Evolutionary conservation across 257 asterid species (phyloP).

Genomic region (Gentiana straminea): DNA sequence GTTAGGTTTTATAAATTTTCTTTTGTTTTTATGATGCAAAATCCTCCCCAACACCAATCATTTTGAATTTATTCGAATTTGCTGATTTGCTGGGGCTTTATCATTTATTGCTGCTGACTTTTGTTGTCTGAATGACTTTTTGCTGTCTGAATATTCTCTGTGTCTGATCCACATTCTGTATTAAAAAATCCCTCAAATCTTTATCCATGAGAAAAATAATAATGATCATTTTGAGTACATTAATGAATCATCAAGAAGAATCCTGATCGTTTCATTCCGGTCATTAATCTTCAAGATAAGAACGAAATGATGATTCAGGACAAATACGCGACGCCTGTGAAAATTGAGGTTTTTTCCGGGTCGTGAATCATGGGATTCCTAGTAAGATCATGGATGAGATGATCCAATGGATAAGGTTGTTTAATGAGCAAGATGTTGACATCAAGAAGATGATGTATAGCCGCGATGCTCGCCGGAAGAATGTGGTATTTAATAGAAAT

Average conservation of each 20-base stretch:
- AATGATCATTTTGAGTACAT: not conserved
- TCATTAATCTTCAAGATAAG: constrained; percentile 26
- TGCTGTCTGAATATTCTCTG: too few relatives aligned
- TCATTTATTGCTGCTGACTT: too few relatives aligned
- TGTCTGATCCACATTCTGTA: too few relatives aligned
- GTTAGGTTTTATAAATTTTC: too few relatives aligned
- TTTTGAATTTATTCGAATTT: too few relatives aligned
- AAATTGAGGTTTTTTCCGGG: constrained; percentile 40
- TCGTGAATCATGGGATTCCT: constrained; percentile 36
- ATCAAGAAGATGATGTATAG: constrained; percentile 8
- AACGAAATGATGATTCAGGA: constrained; percentile 19
- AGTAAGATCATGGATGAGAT: constrained; percentile 13
- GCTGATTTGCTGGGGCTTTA: too few relatives aligned
- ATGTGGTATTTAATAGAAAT: constrained; percentile 2
- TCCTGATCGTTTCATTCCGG: constrained; percentile 22
- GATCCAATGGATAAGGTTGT: constrained; percentile 17
- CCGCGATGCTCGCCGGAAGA: constrained; percentile 18
- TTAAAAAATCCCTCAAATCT: constrained; percentile 20
- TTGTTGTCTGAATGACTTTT: too few relatives aligned
- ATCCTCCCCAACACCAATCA: too few relatives aligned
- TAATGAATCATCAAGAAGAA: too few relatives aligned
- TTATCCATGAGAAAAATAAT: constrained; percentile 3
- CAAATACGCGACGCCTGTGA: constrained; percentile 30
- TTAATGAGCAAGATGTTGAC: constrained; percentile 11
- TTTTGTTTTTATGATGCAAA: too few relatives aligned